phyloP scores from a whole-genome alignment of 495 filamentous ascomycete species.

The Xylaria scruposa region DNA sequence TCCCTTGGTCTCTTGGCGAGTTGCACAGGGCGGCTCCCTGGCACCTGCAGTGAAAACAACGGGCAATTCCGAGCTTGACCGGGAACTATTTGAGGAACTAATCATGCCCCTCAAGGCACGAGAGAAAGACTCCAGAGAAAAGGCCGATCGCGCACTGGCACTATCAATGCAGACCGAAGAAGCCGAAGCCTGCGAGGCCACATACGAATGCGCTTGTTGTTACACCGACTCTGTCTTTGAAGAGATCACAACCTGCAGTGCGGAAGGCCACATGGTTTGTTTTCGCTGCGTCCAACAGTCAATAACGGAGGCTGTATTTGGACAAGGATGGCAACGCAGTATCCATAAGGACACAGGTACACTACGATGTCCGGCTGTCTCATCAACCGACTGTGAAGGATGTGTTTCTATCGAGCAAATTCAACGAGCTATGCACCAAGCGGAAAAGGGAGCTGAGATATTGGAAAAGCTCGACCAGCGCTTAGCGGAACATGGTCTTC shows the following conservation, averaged over 20 bases:
- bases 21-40: slow-evolving; percentile 53
- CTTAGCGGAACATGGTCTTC: slow-evolving; percentile 71
- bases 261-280: slow-evolving; percentile 81
- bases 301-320: slow-evolving; percentile 84
- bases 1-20: slow-evolving; percentile 70
- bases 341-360: slow-evolving; percentile 73
- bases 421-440: slow-evolving; percentile 70
- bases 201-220: slow-evolving; percentile 93
- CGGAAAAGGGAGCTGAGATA: slow-evolving; percentile 71
- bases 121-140: slow-evolving; percentile 62
- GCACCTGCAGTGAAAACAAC: slow-evolving; percentile 72
- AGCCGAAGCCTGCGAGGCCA: slow-evolving; percentile 69
- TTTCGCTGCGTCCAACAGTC: slow-evolving; percentile 81
- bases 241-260: slow-evolving; percentile 76
- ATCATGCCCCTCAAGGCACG: slow-evolving; percentile 67
- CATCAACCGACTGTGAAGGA: slow-evolving; percentile 72
- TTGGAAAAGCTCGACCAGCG: slow-evolving; percentile 77
- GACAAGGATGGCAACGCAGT: slow-evolving; percentile 87
- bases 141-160: slow-evolving; percentile 68
- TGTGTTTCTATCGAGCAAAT: slow-evolving; percentile 71
- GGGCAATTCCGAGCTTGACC: slow-evolving; percentile 77
- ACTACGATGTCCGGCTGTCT: slow-evolving; percentile 80
- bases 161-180: slow-evolving; percentile 73
- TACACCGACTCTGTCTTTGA: slow-evolving; percentile 80
- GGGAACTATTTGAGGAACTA: slow-evolving; percentile 73